Evolutionary conservation across 345 rosid species (phyloP).

Genomic region (Eutrema japonicum): DNA sequence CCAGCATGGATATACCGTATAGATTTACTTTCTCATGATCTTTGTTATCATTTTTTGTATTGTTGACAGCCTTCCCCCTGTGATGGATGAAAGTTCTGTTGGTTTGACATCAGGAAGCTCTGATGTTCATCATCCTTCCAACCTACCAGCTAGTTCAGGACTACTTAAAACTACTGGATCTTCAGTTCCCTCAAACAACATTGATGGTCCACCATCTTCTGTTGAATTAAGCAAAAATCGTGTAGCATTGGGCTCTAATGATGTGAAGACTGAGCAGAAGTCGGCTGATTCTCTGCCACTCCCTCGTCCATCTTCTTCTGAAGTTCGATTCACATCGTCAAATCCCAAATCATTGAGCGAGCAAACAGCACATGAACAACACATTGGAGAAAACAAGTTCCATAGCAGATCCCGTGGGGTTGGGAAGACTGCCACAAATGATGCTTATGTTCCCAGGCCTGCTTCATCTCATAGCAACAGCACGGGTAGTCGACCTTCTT

Average conservation of each 20-base stretch:
- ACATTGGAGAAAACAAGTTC: constrained; percentile 54
- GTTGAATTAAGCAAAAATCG: constrained; percentile 50
- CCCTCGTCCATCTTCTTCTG: constrained; percentile 57
- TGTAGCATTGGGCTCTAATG: constrained; percentile 52
- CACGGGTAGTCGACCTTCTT: constrained; percentile 71
- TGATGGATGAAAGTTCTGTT: constrained; percentile 54
- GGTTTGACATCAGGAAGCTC: constrained; percentile 50
- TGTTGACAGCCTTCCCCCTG: constrained; percentile 52
- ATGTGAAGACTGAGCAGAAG: constrained; percentile 44
- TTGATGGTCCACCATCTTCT: constrained; percentile 43
- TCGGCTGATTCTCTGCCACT: constrained; percentile 48
- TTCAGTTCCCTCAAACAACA: constrained; percentile 44
- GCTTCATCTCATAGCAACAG: constrained; percentile 60
- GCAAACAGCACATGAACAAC: constrained; percentile 50
- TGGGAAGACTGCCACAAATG: constrained; percentile 55
- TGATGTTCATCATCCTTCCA: constrained; percentile 38
- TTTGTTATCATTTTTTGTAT: constrained; percentile 31
- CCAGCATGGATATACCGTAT: constrained; percentile 2
- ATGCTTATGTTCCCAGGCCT: constrained; percentile 58
- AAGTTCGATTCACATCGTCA: constrained; percentile 61
- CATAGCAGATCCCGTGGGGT: constrained; percentile 59
- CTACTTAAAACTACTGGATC: constrained; percentile 51
- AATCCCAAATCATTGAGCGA: constrained; percentile 67
- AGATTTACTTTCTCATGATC: constrained; percentile 19
- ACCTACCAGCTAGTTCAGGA: constrained; percentile 44